These are phyloP conservation scores for Mycotypha africana DNA, from an alignment of 371 early-diverging fungal genomes.

Conservation along the genomic window DNA sequence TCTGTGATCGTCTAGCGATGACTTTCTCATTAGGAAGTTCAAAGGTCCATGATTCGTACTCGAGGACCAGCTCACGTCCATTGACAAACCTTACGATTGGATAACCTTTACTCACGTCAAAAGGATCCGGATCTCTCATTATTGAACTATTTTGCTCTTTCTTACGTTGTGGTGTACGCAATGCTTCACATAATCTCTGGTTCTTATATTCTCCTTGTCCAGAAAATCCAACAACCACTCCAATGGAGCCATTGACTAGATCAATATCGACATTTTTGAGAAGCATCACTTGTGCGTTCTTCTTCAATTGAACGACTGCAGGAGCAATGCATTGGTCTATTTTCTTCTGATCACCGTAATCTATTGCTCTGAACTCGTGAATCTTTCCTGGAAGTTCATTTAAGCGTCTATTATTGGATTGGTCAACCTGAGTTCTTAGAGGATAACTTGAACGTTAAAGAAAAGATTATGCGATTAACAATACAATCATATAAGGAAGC, in stretches of 20 bases:
- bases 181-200: neutral
- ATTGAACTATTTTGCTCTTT: constrained; percentile 1
- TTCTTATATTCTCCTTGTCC: constrained; percentile 22
- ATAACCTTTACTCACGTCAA: constrained; percentile 17
- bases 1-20: constrained; percentile 39
- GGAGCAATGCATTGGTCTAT: constrained; percentile 58
- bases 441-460: constrained; percentile 57
- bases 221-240: constrained; percentile 64
- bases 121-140: neutral
- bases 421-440: constrained; percentile 69
- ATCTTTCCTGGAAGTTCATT: constrained; percentile 41
- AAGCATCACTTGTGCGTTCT: constrained; percentile 87
- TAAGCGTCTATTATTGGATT: constrained; percentile 60
- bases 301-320: constrained; percentile 58
- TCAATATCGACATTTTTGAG: constrained; percentile 64
- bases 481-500: neutral
- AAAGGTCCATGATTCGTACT: constrained; percentile 54
- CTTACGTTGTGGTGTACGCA: constrained; percentile 15
- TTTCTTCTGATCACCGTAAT: constrained; percentile 37
- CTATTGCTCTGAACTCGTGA: constrained; percentile 31
- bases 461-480: too few species aligned
- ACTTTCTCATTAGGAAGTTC: constrained; percentile 45
- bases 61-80: constrained; percentile 37
- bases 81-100: constrained; percentile 58
- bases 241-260: constrained; percentile 30